These are phyloP conservation scores for Venturia oleaginea DNA, from an alignment of 2,329 filamentous ascomycete species.

Conservation along the genomic window DNA sequence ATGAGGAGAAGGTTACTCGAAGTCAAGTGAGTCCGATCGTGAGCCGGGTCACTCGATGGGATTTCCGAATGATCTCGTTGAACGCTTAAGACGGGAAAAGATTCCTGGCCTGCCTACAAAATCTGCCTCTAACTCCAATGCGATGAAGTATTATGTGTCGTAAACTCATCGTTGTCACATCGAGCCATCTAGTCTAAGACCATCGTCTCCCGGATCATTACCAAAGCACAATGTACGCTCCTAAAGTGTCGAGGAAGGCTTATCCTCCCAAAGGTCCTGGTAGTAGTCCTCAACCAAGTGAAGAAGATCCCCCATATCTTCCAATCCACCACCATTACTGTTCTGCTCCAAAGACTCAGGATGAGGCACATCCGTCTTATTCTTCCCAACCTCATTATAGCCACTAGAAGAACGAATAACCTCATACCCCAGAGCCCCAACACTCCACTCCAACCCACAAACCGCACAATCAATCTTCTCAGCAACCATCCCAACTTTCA, in stretches of 20 bases:
- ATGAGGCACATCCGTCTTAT: not conserved
- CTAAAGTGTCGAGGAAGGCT: not conserved
- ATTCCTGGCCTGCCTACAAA: too few relatives aligned
- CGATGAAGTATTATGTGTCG: too few relatives aligned
- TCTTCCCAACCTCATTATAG: not conserved
- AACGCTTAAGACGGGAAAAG: too few relatives aligned
- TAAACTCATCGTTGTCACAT: too few relatives aligned
- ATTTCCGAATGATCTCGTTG: too few relatives aligned
- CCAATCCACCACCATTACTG: not conserved
- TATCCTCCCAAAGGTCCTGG: constrained; percentile 7
- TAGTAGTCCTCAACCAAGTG: constrained; percentile 9
- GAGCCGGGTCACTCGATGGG: too few relatives aligned
- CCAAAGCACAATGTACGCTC: not conserved
- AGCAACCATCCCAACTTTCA: constrained; percentile 17
- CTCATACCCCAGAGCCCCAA: constrained; percentile 32
- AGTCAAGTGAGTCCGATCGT: too few relatives aligned
- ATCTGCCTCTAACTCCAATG: too few relatives aligned
- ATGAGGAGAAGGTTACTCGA: too few relatives aligned
- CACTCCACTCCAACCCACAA: constrained; percentile 28
- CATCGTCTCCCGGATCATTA: too few relatives aligned
- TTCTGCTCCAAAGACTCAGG: not conserved
- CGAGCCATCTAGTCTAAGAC: too few relatives aligned
- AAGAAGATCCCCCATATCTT: constrained; percentile 10
- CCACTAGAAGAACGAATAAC: not conserved
- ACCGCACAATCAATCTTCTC: constrained; percentile 22